A percentile compares a stretch with the other conserved stretches of the same genome.
phyloP scores from a whole-genome alignment of 345 rosid genomes.

The Eucalyptus cloeziana region DNA sequence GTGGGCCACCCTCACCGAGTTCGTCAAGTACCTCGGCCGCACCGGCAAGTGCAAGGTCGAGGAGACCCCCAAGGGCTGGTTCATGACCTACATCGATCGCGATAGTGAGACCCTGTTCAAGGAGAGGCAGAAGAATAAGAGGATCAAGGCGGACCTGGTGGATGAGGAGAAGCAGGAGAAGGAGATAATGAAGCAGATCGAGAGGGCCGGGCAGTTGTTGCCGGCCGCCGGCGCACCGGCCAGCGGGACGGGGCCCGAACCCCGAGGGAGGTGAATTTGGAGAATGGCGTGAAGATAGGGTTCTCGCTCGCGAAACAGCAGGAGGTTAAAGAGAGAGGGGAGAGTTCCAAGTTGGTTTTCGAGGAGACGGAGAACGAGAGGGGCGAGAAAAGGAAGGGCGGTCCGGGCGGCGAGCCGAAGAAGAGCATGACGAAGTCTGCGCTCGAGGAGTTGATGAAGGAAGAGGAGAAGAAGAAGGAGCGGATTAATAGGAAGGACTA shows the following conservation, averaged over 20 bases:
- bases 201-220: slow-evolving; percentile 43
- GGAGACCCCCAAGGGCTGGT: slow-evolving; percentile 97
- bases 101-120: slow-evolving; percentile 80
- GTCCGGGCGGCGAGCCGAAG: slow-evolving; percentile 11
- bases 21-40: slow-evolving; percentile 66
- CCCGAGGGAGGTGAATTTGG: slow-evolving; percentile 34
- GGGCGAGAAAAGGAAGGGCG: slow-evolving; percentile 14
- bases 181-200: slow-evolving; percentile 71
- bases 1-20: slow-evolving; percentile 94
- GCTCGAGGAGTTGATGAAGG: slow-evolving; percentile 84
- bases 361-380: slow-evolving; percentile 30
- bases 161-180: slow-evolving; percentile 95
- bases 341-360: slow-evolving; percentile 39
- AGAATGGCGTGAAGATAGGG: slow-evolving; percentile 57
- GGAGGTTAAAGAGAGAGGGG: slow-evolving; percentile 33
- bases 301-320: slow-evolving; percentile 42
- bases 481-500: slow-evolving; percentile 75
- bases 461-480: slow-evolving; percentile 82
- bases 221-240: not conserved
- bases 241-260: not conserved
- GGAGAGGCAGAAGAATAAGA: slow-evolving; percentile 81
- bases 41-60: slow-evolving; percentile 93
- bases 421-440: slow-evolving; percentile 32
- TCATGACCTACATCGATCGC: slow-evolving; percentile 77
- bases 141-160: slow-evolving; percentile 56